A percentile compares a stretch with the other conserved stretches of the same genome.
These are phyloP conservation scores for Rhodotorula sp. DNA, from an alignment of 1,284 basidiomycete species.

Conservation along the genomic window DNA sequence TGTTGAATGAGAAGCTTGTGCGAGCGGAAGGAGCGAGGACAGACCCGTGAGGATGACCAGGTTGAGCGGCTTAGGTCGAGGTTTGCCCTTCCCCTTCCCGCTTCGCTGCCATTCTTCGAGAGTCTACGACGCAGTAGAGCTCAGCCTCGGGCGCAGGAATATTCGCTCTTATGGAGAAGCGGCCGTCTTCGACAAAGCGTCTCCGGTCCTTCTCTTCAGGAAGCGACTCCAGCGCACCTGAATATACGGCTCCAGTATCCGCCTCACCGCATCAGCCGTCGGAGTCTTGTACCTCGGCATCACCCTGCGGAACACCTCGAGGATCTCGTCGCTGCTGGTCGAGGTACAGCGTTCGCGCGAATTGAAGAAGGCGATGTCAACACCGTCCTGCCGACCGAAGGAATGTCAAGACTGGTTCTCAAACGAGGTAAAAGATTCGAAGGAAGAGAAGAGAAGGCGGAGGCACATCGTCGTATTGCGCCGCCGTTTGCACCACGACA, in stretches of 20 bases:
- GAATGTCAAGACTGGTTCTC: background rate
- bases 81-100: slow-evolving; percentile 19
- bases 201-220: no score
- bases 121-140: background rate
- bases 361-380: slow-evolving; percentile 37
- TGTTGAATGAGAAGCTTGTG: background rate
- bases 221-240: background rate
- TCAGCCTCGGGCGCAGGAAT: background rate
- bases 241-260: slow-evolving; percentile 33
- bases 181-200: no score
- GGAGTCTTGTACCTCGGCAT: slow-evolving; percentile 24
- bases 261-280: slow-evolving; percentile 12
- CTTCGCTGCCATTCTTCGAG: slow-evolving; percentile 16
- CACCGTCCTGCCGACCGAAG: slow-evolving; percentile 24
- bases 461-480: slow-evolving; percentile 4
- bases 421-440: background rate
- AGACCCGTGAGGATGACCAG: slow-evolving; percentile 13
- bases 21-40: no score
- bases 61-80: slow-evolving; percentile 32
- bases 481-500: slow-evolving; percentile 2
- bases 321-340: slow-evolving; percentile 7
- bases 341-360: background rate
- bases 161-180: no score
- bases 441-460: background rate
- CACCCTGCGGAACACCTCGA: slow-evolving; percentile 22